Conservation (phyloP, 108 stramenopile species). For the Phaeodactylum tricornutum region DNA sequence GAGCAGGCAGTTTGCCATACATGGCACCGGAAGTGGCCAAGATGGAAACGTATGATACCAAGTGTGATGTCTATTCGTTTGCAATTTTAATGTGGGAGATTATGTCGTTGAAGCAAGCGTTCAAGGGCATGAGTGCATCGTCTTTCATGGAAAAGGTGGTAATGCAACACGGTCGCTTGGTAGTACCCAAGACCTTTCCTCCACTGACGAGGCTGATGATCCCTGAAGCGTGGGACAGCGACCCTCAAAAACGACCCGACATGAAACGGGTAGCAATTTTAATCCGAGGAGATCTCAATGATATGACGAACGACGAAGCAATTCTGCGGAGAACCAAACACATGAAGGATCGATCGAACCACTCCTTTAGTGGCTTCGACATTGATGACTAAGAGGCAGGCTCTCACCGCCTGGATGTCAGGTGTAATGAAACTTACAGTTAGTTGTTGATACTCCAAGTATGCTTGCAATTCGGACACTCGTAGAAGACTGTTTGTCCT, state of each 20-base stretch:
- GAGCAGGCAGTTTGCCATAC: constrained; percentile 19
- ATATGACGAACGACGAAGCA: constrained; percentile 9
- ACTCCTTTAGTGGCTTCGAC: no score
- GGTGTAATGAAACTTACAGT: no score
- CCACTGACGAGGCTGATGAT: constrained; percentile 16
- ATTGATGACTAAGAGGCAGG: no score
- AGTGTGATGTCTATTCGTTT: constrained; percentile 66
- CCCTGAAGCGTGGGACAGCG: constrained; percentile 27
- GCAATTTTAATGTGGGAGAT: constrained; percentile 53
- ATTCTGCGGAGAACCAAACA: constrained; percentile 21
- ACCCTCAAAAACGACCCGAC: constrained; percentile 20
- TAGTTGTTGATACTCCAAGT: constrained; percentile 91
- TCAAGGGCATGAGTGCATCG: constrained; percentile 8
- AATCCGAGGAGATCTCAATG: constrained; percentile 26
- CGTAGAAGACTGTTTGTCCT: constrained; percentile 99
- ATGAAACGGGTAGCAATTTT: constrained; percentile 24
- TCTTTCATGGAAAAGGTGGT: constrained; percentile 19
- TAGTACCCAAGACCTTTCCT: constrained; percentile 10
- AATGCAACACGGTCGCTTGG: constrained; percentile 6
- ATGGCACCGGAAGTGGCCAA: constrained; percentile 55
- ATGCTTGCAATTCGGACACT: constrained; percentile 87
- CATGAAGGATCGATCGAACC: constrained; percentile 20
- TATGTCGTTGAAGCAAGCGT: constrained; percentile 17
- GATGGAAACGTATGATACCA: constrained; percentile 37
- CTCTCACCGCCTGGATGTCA: no score